phyloP scores from a whole-genome alignment of 306 rosid genomes.

The Oemleria cerasiformis region DNA sequence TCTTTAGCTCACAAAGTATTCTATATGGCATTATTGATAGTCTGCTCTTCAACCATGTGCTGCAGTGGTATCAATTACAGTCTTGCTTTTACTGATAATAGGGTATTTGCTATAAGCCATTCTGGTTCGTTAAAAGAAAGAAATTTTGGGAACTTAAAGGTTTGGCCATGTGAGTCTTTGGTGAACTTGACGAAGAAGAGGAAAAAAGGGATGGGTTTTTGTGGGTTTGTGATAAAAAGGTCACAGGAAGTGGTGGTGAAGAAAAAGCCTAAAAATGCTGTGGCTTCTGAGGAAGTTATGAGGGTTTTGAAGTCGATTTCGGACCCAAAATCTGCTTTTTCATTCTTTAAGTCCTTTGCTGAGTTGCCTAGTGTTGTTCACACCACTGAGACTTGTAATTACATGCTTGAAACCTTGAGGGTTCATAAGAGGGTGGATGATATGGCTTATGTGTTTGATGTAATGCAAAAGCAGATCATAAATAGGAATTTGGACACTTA shows the following conservation, averaged over 20 bases:
- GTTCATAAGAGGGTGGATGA: slow-evolving; percentile 53
- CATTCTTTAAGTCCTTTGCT: slow-evolving; percentile 64
- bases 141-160: slow-evolving; percentile 40
- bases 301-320: slow-evolving; percentile 56
- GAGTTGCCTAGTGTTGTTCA: slow-evolving; percentile 60
- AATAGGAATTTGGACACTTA: slow-evolving; percentile 63
- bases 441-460: slow-evolving; percentile 68
- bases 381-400: slow-evolving; percentile 77
- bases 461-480: slow-evolving; percentile 78
- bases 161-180: slow-evolving; percentile 39
- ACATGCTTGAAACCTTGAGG: slow-evolving; percentile 77
- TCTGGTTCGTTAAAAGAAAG: slow-evolving; percentile 34
- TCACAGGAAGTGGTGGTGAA: slow-evolving; percentile 33
- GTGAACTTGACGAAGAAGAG: slow-evolving; percentile 42
- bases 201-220: slow-evolving; percentile 36
- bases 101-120: slow-evolving; percentile 29
- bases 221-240: slow-evolving; percentile 39
- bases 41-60: slow-evolving; percentile 48
- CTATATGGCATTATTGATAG: slow-evolving; percentile 50
- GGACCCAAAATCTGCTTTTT: slow-evolving; percentile 52
- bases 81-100: slow-evolving; percentile 32
- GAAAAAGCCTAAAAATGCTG: slow-evolving; percentile 32
- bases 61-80: slow-evolving; percentile 35
- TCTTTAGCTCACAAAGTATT: slow-evolving; percentile 7
- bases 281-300: slow-evolving; percentile 64